phyloP scores from a whole-genome alignment of 2,329 filamentous ascomycete genomes.

The Microthyrium microscopicum region DNA sequence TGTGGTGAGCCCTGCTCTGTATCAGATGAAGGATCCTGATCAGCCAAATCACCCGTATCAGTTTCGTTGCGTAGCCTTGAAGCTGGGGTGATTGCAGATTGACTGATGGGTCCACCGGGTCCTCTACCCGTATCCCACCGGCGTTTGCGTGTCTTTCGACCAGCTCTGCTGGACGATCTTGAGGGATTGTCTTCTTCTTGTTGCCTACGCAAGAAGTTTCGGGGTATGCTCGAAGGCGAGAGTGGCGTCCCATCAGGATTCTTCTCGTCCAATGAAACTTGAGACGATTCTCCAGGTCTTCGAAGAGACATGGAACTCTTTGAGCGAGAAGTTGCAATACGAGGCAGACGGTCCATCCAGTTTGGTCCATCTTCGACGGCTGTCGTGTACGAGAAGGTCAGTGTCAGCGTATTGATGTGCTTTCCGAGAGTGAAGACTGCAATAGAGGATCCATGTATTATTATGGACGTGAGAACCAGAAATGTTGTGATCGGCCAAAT shows the following conservation, averaged over 20 bases:
- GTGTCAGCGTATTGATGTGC: constrained; percentile 86
- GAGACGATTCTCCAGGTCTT: constrained; percentile 49
- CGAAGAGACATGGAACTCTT: constrained; percentile 58
- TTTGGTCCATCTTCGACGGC: constrained; percentile 74
- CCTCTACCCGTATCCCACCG: constrained; percentile 58
- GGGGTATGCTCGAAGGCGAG: constrained; percentile 53
- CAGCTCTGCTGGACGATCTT: constrained; percentile 36
- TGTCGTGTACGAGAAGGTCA: constrained; percentile 92
- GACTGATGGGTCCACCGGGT: constrained; percentile 69
- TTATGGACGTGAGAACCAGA: constrained; percentile 81
- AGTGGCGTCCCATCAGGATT: constrained; percentile 45
- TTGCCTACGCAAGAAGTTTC: constrained; percentile 66
- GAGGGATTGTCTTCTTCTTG: constrained; percentile 49
- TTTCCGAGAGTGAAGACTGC: constrained; percentile 96
- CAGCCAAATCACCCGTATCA: constrained; percentile 20
- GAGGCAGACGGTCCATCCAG: constrained; percentile 89
- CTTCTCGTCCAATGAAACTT: constrained; percentile 39
- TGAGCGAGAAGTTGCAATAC: constrained; percentile 67
- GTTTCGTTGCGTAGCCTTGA: constrained; percentile 11
- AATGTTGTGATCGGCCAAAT: constrained; percentile 97
- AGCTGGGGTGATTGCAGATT: constrained; percentile 70
- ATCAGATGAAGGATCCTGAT: constrained; percentile 16
- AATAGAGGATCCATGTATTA: constrained; percentile 94
- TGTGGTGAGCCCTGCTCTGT: constrained; percentile 15
- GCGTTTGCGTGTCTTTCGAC: constrained; percentile 40